phyloP scores from a whole-genome alignment of 2,329 filamentous ascomycete species.

The Trichoderma koningiopsis region DNA sequence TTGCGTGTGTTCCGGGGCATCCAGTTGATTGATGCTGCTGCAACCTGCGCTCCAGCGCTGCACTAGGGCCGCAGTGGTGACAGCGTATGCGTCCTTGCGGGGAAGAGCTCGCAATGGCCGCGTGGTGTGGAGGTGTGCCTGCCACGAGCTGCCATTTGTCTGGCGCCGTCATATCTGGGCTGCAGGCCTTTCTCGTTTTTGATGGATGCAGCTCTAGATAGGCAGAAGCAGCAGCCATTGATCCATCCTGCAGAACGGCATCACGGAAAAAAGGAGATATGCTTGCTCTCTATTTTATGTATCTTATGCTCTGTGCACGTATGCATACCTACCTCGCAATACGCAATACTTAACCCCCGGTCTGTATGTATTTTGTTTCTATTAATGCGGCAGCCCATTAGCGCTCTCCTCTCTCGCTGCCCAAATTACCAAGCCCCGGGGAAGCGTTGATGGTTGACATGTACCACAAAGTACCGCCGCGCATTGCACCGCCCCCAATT shows the following conservation, averaged over 20 bases:
- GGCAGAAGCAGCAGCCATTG: neutral
- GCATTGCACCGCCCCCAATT: neutral
- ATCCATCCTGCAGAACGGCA: neutral
- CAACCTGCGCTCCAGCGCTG: neutral
- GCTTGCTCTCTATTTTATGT: neutral
- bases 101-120: slow-evolving; percentile 3
- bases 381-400: neutral
- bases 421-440: slow-evolving; percentile 6
- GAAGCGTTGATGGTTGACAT: neutral
- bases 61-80: slow-evolving; percentile 13
- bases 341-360: neutral
- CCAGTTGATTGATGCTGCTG: neutral
- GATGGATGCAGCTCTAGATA: neutral
- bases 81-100: slow-evolving; percentile 16
- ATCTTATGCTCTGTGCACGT: neutral
- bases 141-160: neutral
- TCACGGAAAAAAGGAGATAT: neutral
- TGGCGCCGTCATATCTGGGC: neutral
- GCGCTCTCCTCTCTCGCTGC: slow-evolving; percentile 4
- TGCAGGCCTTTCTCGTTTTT: neutral
- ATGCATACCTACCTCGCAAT: too few relatives aligned
- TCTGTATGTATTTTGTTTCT: neutral
- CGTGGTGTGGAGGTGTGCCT: neutral
- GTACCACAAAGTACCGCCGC: neutral
- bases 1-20: neutral